Conservation (phyloP, 140 eudicot species). For the Eryngium alpinum region DNA sequence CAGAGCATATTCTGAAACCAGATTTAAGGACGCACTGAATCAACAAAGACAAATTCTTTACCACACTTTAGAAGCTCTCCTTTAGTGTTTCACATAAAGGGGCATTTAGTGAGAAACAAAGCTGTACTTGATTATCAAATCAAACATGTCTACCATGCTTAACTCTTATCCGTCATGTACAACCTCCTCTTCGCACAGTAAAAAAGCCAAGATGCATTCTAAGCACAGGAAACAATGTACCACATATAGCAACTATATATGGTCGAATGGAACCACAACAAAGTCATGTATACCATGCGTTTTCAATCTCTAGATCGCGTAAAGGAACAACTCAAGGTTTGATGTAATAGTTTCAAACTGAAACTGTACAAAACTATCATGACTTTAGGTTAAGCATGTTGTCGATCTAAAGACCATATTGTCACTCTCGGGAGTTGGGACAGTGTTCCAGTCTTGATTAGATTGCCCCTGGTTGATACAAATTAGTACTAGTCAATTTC, state of each 20-base stretch:
- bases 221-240: neutral
- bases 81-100: neutral
- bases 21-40: neutral
- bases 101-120: neutral
- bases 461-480: conserved; percentile 1
- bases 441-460: conserved; percentile 4
- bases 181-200: too few relatives aligned
- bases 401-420: neutral
- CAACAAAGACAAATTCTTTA: too few relatives aligned
- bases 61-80: neutral
- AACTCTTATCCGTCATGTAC: too few relatives aligned
- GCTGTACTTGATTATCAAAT: neutral
- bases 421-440: conserved; percentile 4
- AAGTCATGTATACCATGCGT: neutral
- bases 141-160: neutral
- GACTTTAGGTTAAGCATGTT: neutral
- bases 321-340: neutral
- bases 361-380: neutral
- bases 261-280: neutral
- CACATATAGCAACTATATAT: neutral
- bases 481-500: neutral
- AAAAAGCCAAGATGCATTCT: neutral
- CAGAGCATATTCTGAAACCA: too few relatives aligned
- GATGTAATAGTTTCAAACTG: neutral
- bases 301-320: neutral